Conservation (phyloP, 192 early-diverging fungal species). For the Coemansia sp. region DNA sequence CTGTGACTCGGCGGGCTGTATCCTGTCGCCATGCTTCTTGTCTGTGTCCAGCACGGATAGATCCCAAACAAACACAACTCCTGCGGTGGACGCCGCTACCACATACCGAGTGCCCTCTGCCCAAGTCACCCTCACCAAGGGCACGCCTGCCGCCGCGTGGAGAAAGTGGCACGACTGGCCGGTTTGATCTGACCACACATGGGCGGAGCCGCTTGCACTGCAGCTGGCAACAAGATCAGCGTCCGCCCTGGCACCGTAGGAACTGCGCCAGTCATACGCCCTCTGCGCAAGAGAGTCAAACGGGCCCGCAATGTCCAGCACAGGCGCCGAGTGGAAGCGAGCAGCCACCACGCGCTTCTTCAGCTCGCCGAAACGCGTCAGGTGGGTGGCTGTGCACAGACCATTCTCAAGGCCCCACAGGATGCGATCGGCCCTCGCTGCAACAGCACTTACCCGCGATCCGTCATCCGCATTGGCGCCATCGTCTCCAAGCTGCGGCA, state of each 20-base stretch:
- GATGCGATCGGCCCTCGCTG: constrained; percentile 23
- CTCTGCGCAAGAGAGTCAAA: constrained; percentile 31
- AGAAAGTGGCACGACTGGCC: constrained; percentile 12
- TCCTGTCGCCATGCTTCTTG: not conserved
- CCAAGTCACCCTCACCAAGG: constrained; percentile 33
- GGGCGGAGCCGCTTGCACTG: constrained; percentile 20
- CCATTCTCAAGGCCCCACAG: constrained; percentile 34
- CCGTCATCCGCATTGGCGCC: not conserved
- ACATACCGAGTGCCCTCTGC: constrained; percentile 26
- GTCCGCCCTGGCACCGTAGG: not conserved
- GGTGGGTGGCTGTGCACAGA: constrained; percentile 9
- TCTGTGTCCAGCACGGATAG: not conserved
- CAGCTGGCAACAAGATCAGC: constrained; percentile 22
- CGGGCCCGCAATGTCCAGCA: constrained; percentile 21
- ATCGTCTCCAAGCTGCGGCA: not conserved
- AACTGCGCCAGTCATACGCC: constrained; percentile 12
- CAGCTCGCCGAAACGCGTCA: constrained; percentile 20
- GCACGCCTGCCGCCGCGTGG: not conserved
- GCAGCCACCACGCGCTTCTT: not conserved
- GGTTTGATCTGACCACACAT: constrained; percentile 25
- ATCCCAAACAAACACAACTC: constrained; percentile 33
- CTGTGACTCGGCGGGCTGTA: not conserved
- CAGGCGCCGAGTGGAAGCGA: not conserved
- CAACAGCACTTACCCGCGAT: constrained; percentile 8
- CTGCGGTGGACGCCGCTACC: constrained; percentile 13